Conservation (phyloP, 1,284 basidiomycete genomes). For the Schizophyllum commune region DNA sequence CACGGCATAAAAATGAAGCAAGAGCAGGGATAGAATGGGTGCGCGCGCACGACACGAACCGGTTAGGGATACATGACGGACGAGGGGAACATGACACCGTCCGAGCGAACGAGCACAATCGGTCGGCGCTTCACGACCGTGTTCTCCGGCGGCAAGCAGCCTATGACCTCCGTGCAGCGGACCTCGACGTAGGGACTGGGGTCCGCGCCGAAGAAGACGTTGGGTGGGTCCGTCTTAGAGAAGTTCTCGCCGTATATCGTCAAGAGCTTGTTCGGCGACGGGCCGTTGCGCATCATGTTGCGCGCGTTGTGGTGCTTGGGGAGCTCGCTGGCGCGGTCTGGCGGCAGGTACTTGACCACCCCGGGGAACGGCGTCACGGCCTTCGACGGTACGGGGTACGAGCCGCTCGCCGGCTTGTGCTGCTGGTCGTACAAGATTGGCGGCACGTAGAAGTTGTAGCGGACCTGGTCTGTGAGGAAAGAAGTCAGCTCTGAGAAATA, state of each 20-base stretch:
- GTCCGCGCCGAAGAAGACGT: slow-evolving; percentile 84
- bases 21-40: neutral
- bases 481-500: too few species aligned
- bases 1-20: neutral
- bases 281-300: slow-evolving; percentile 60
- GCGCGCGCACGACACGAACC: too few species aligned
- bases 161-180: slow-evolving; percentile 82
- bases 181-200: slow-evolving; percentile 84
- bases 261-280: slow-evolving; percentile 67
- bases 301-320: slow-evolving; percentile 61
- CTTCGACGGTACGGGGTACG: slow-evolving; percentile 71
- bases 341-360: slow-evolving; percentile 79
- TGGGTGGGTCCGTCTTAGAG: slow-evolving; percentile 67
- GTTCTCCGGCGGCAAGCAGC: slow-evolving; percentile 65
- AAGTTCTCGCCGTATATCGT: slow-evolving; percentile 91
- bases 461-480: slow-evolving; percentile 59
- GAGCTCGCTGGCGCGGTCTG: slow-evolving; percentile 70
- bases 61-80: slow-evolving; percentile 69
- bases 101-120: slow-evolving; percentile 79
- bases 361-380: slow-evolving; percentile 83
- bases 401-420: slow-evolving; percentile 52
- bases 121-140: slow-evolving; percentile 62
- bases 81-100: slow-evolving; percentile 92
- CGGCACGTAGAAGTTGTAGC: slow-evolving; percentile 92
- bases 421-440: slow-evolving; percentile 74